Evolutionary conservation across 75 land plant species (phyloP).

Genomic region (Selaginella tamariscina): DNA sequence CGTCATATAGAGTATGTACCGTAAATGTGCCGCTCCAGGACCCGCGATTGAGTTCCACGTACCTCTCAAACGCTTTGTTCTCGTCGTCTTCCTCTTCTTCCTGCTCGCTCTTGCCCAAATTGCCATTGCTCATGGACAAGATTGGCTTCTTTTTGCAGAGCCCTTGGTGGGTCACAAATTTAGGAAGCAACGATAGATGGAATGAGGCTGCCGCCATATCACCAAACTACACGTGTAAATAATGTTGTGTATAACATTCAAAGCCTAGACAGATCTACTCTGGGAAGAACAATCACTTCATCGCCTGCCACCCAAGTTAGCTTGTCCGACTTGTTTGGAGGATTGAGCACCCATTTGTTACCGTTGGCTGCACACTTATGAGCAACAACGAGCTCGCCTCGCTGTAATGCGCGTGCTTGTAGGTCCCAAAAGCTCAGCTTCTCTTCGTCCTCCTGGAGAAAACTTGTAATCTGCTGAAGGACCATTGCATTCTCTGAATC

Average conservation of each 20-base stretch:
- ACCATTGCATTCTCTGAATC: slow-evolving; percentile 16
- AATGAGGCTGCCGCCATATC: not conserved
- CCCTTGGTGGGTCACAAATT: too few species aligned
- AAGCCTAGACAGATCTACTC: not conserved
- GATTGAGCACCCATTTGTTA: slow-evolving; percentile 11
- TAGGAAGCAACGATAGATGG: not conserved
- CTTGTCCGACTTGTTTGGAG: slow-evolving; percentile 11
- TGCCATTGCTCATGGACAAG: too few species aligned
- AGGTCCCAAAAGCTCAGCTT: slow-evolving; percentile 19
- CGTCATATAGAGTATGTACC: slow-evolving; percentile 25
- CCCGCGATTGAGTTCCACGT: slow-evolving; percentile 51
- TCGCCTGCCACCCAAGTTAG: slow-evolving; percentile 17
- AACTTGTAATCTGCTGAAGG: not conserved
- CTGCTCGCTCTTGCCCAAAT: too few species aligned
- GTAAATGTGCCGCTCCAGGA: slow-evolving; percentile 68
- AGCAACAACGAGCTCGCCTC: slow-evolving; percentile 16
- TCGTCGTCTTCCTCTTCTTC: slow-evolving; percentile 4
- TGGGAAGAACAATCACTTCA: slow-evolving; percentile 16
- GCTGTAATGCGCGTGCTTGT: slow-evolving; percentile 20
- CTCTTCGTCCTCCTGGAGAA: slow-evolving; percentile 7
- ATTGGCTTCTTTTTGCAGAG: too few species aligned
- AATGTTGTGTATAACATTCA: not conserved
- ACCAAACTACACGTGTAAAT: not conserved
- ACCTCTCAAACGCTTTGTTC: slow-evolving; percentile 21
- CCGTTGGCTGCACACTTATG: slow-evolving; percentile 16